phyloP scores from a whole-genome alignment of 495 filamentous ascomycete species.

The Podospora appendiculata region DNA sequence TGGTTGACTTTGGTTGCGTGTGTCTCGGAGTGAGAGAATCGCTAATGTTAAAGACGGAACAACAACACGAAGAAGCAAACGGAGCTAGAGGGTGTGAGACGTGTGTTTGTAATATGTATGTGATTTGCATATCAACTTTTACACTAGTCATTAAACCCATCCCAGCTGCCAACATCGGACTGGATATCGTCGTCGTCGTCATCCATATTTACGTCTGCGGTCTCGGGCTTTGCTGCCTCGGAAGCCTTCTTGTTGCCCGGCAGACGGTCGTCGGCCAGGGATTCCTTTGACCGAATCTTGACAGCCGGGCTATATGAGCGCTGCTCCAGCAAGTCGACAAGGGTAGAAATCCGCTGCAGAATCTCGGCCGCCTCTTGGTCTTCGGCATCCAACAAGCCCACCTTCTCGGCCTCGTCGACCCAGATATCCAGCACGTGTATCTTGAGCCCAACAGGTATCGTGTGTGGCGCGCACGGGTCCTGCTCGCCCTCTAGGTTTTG shows the following conservation, averaged over 20 bases:
- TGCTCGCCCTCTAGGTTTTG: constrained; percentile 1
- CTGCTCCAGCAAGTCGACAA: constrained; percentile 33
- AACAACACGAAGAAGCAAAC: neutral
- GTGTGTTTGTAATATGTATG: neutral
- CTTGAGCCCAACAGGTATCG: constrained; percentile 69
- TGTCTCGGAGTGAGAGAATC: no score
- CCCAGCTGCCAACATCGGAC: constrained; percentile 49
- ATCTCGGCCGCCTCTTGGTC: constrained; percentile 28
- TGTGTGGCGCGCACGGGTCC: constrained; percentile 25
- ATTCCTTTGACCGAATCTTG: constrained; percentile 60
- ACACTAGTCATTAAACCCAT: constrained; percentile 58
- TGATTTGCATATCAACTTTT: neutral
- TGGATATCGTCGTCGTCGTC: constrained; percentile 2
- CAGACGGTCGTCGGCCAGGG: constrained; percentile 68
- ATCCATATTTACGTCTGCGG: constrained; percentile 28
- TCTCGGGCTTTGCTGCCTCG: constrained; percentile 25
- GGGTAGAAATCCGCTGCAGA: constrained; percentile 23
- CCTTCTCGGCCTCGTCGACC: constrained; percentile 75
- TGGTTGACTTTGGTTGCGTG: no score
- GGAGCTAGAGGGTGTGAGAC: neutral
- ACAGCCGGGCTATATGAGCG: constrained; percentile 64
- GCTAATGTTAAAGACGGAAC: no score
- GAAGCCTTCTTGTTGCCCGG: constrained; percentile 35
- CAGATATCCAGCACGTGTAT: constrained; percentile 89
- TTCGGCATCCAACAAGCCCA: constrained; percentile 43